Base-by-base conservation (phyloP, 257 asterid species). In the Petunia secreta region DNA sequence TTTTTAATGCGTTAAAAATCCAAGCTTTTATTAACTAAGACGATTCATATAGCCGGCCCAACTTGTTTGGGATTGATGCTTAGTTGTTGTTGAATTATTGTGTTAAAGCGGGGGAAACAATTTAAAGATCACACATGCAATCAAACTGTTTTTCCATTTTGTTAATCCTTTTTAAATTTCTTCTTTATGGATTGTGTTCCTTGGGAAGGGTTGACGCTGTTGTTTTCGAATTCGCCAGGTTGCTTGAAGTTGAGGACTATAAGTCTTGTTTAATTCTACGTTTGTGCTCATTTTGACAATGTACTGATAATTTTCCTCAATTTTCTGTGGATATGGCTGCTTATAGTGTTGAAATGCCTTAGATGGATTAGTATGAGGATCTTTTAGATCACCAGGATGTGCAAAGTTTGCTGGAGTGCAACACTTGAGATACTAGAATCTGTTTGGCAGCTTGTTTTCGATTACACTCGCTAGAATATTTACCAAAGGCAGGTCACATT, bases 341-440 rank as follows among this genome's bases (percentile, higher is more conserved):
- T 71, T 71, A 69, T 69, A 71, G 77, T 25, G n/a, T 54, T 65
- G 80, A 65, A 44, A 54, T 81, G 44, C 65, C 79, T 66, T 79
- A 81, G 81, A 67, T 79, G 84, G 83, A 80, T 75, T 10, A 13
- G 39, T 78, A 59, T 80, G 82, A 63, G 82, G 87, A 79, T 62
- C 78, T 83, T 75, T 71, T 79, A 77, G 79, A 50, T 75, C 55
- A 65, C 63, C 14, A 75, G 82, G 78, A 52, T 83, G 84, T 43
- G 63, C 83, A 67, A 38, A 63, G 80, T 58, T 81, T 25, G 60
- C 59, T 63, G 77, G 79, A 66, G 39, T 40, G 38, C 81, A 55
- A 52, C 16, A 63, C 48, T 71, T 71, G 60, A 71, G 77, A 48
- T 71, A 65, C 71, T 79, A 82, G 57, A 43, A 25, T 75, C 53